Evolutionary conservation across 352 stramenopile genomes (phyloP).

Genomic region (Detonula confervacea): DNA sequence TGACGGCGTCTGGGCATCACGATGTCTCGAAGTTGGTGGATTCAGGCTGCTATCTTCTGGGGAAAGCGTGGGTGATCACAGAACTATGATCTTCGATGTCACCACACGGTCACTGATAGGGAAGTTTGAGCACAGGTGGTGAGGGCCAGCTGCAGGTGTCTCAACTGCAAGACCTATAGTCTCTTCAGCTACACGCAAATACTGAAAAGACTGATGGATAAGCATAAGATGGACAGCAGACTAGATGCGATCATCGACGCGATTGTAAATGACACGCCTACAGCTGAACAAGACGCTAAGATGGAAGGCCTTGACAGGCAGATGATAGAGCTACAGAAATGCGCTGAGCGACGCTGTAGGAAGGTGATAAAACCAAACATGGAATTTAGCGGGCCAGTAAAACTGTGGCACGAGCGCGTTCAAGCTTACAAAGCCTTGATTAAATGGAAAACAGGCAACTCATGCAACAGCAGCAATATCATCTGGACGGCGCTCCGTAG

Average conservation of each 20-base stretch:
- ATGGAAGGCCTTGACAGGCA: constrained; percentile 10
- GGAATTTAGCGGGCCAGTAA: constrained; percentile 6
- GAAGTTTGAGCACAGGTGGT: constrained; percentile 8
- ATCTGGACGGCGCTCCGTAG: not conserved
- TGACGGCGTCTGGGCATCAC: constrained; percentile 21
- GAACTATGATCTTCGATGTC: constrained; percentile 31
- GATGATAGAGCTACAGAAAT: constrained; percentile 9
- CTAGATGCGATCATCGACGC: not conserved
- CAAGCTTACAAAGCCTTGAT: constrained; percentile 6
- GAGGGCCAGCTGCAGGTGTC: not conserved
- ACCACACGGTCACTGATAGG: constrained; percentile 23
- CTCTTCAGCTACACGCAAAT: not conserved
- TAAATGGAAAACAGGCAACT: constrained; percentile 8
- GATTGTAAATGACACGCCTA: constrained; percentile 5
- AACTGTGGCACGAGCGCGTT: constrained; percentile 19
- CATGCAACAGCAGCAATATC: not conserved
- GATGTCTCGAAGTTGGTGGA: constrained; percentile 6
- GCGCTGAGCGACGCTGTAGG: constrained; percentile 5
- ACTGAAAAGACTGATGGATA: constrained; percentile 4
- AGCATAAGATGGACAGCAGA: not conserved
- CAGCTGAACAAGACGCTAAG: not conserved
- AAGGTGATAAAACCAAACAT: constrained; percentile 21
- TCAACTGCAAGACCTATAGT: constrained; percentile 6
- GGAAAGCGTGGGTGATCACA: constrained; percentile 26
- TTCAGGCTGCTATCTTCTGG: constrained; percentile 15